phyloP scores from a whole-genome alignment of 2,329 filamentous ascomycete species.

The Exophiala sideris region DNA sequence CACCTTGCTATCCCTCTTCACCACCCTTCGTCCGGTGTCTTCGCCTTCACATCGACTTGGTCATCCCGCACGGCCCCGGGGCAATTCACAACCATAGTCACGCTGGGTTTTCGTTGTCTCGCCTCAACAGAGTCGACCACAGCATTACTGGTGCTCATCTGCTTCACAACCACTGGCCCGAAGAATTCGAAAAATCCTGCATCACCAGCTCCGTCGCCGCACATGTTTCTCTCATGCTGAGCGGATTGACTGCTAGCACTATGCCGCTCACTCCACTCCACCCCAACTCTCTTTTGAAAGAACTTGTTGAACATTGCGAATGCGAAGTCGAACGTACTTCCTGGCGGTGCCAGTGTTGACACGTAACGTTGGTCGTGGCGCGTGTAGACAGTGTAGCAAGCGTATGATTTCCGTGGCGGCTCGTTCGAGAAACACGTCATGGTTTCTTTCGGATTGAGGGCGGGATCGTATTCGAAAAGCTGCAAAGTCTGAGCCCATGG shows the following conservation, averaged over 20 bases:
- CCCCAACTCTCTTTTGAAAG: constrained; percentile 57
- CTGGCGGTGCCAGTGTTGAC: constrained; percentile 35
- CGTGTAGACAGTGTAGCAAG: constrained; percentile 52
- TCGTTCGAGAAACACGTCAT: not conserved
- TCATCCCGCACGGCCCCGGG: constrained; percentile 13
- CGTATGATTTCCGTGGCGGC: constrained; percentile 50
- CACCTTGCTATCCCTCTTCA: not conserved
- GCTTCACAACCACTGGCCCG: constrained; percentile 10
- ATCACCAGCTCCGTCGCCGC: constrained; percentile 14
- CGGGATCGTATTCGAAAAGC: constrained; percentile 56
- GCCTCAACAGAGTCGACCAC: constrained; percentile 21
- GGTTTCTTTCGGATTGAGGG: constrained; percentile 45
- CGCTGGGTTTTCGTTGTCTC: constrained; percentile 19
- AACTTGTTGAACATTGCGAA: constrained; percentile 54
- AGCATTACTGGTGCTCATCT: constrained; percentile 24
- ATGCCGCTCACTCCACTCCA: constrained; percentile 54
- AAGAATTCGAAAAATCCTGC: constrained; percentile 2
- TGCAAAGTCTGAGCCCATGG: constrained; percentile 37
- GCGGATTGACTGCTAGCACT: constrained; percentile 23
- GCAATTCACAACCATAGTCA: constrained; percentile 14
- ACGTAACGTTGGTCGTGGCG: constrained; percentile 32
- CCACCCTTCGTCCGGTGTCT: constrained; percentile 18
- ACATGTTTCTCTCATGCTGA: not conserved
- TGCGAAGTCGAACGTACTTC: constrained; percentile 39
- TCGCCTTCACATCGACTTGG: constrained; percentile 33